phyloP scores from a whole-genome alignment of 2,329 filamentous ascomycete species.

The Epichloe typhina region DNA sequence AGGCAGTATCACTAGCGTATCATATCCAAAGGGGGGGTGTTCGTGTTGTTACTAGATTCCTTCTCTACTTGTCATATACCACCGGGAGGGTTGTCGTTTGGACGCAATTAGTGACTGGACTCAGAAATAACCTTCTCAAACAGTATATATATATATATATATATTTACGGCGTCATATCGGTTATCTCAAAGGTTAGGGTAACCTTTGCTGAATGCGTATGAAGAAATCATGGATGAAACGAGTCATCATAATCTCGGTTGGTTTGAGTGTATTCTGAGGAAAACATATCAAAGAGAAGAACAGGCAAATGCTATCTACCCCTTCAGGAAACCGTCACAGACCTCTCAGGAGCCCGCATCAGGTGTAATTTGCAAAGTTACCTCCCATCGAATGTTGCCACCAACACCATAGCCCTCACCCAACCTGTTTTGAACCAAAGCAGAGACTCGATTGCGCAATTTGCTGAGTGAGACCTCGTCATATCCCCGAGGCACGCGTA shows the following conservation, averaged over 20 bases:
- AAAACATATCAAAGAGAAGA: not conserved
- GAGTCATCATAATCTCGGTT: too few relatives aligned
- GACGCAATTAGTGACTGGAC: not conserved
- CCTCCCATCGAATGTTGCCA: slow-evolving; percentile 77
- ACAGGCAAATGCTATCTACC: not conserved
- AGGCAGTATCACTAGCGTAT: too few relatives aligned
- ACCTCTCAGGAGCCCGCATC: slow-evolving; percentile 14
- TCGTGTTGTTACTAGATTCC: not conserved
- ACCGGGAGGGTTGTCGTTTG: not conserved
- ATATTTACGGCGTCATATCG: not conserved
- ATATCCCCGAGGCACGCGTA: slow-evolving; percentile 51
- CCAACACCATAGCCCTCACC: slow-evolving; percentile 79
- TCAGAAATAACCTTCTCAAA: not conserved
- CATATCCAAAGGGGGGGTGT: too few relatives aligned
- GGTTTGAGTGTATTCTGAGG: not conserved
- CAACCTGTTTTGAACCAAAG: slow-evolving; percentile 70
- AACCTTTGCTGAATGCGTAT: too few relatives aligned
- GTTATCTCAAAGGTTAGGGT: too few relatives aligned
- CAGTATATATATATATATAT: not conserved
- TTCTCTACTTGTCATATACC: not conserved
- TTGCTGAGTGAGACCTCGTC: slow-evolving; percentile 60
- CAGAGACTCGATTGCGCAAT: slow-evolving; percentile 62
- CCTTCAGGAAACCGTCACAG: not conserved
- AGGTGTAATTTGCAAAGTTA: slow-evolving; percentile 64
- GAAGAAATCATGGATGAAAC: too few relatives aligned